Conservation (phyloP, 495 filamentous ascomycete genomes). For the Tetracladium setigerum region DNA sequence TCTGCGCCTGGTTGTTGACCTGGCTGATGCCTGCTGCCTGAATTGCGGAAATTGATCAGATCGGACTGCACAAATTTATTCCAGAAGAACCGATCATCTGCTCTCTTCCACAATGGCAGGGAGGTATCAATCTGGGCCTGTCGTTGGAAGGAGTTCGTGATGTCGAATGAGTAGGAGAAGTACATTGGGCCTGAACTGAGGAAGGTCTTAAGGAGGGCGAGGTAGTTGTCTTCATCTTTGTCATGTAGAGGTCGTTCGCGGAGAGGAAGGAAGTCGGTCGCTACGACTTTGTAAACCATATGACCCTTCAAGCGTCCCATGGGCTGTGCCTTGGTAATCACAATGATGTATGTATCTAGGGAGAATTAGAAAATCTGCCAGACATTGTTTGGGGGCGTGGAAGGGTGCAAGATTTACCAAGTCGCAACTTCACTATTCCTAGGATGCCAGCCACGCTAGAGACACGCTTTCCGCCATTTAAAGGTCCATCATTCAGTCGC, state of each 20-base stretch:
- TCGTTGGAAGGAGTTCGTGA: conserved; percentile 92
- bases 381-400: neutral
- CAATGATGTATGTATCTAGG: conserved; percentile 90
- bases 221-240: conserved; percentile 85
- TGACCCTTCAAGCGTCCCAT: conserved; percentile 88
- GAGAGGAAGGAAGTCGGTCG: conserved; percentile 89
- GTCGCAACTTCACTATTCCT: conserved; percentile 79
- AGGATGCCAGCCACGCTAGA: conserved; percentile 92
- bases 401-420: conserved; percentile 50
- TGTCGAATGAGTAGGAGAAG: conserved; percentile 92
- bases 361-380: conserved; percentile 11
- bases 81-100: conserved; percentile 98
- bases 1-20: conserved; percentile 71
- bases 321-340: conserved; percentile 89
- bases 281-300: conserved; percentile 84
- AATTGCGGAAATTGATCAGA: conserved; percentile 72
- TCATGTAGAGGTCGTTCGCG: conserved; percentile 89
- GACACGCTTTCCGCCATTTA: conserved; percentile 70
- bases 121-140: conserved; percentile 64
- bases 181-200: conserved; percentile 87
- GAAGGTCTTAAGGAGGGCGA: conserved; percentile 66
- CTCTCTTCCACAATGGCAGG: conserved; percentile 78
- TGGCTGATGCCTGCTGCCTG: conserved; percentile 42
- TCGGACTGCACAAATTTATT: conserved; percentile 89
- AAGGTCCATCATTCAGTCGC: conserved; percentile 68